Evolutionary conservation across 805 yeast species (phyloP), one percentile per base, ranked within the genome.

Genomic region (Teunomyces atbi): DNA sequence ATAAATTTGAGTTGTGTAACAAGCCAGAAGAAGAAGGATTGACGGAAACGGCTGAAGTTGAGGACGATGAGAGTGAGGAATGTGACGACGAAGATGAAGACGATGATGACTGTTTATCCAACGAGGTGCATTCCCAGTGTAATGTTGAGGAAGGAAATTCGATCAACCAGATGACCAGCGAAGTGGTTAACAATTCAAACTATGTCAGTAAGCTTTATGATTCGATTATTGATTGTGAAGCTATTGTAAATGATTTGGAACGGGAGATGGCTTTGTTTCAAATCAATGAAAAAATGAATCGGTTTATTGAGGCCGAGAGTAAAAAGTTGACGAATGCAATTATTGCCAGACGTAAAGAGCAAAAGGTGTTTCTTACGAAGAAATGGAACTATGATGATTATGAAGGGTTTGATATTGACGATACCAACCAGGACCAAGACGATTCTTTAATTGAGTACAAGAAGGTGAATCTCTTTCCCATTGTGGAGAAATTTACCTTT

Each of bases 401-500:
- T 50, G 57, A 61, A 10, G 62, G 69, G 29, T 71, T 74, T 49
- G 71, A 71, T 44, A 61, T 73, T 41, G 77, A 74, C 49, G 66
- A 59, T 11, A 57, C 52, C 19, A 58, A 58, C 42, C 51, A 49
- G 23, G 59, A 78, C 52, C 65, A 59, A 33, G 77, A 72, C 45
- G 68, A 66, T 39, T 66, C 76, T 1, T 61, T 71, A 38, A 65
- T 71, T 21, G 79, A 80, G 19, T 76, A 72, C 51, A 73, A 74
- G 45, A 65, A 68, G 45, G 67, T 83, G 23, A 89, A 92, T 61
- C 68, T 92, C 21, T 92, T 94, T 68, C 96, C 96, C 7, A 68
- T 92, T 54, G 97, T 92, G 32, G 99, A 92, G 64, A 83, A 87
- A 63, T 92, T 89, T 62, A 92, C 98, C 0, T 73, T 78, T 44